Evolutionary conservation across 148 eudicot species (phyloP), one percentile per base, ranked within the genome.

Genomic region (Beta vulgaris): DNA sequence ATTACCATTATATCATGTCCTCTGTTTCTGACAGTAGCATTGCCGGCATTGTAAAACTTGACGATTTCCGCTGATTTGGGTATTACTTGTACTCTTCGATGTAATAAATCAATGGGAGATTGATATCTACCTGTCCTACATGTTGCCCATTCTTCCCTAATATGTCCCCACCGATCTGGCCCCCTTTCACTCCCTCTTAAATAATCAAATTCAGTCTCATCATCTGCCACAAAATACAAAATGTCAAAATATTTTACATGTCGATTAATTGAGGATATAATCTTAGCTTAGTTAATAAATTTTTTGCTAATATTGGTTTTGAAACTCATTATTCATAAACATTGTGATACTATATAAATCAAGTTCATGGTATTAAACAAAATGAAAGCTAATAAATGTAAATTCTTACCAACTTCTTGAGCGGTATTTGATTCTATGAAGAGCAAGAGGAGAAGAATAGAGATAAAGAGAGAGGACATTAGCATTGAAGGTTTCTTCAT

Each of bases 31-130:
- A 90, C 31, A 2, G 68, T 53, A 6, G 90, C 91, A 23, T 80
- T 74, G 31, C 72, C 72, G 3, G 82, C 72, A 36, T 65, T 71
- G 42, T 92, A 90, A 7, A 3, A 34, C 69, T 35, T 75, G 19
- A n/a, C 6, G 2, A 90, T 53, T 46, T 70, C 58, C 28, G 73
- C 76, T 0, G 78, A 21, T 18, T 40, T 76, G 1, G 82, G 73
- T 7, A 74, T 26, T 0, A 76, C 29, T 29, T 44, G 58, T 9
- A 85, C 90, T 70, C 78, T 76, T 3, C 32, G 48, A n/a, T 79
- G 78, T 1, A 53, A 11, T 64, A 92, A 57, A 68, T 87, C 89
- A 37, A 92, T 87, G 0, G 95, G 97, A 6, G 96, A 92, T 65
- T 92, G 97, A 18, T 77, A 13, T 29, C 48, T 74, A 42, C 79